These are phyloP conservation scores for Kuraishia cidri DNA, from an alignment of 805 yeast species.

Conservation along the genomic window DNA sequence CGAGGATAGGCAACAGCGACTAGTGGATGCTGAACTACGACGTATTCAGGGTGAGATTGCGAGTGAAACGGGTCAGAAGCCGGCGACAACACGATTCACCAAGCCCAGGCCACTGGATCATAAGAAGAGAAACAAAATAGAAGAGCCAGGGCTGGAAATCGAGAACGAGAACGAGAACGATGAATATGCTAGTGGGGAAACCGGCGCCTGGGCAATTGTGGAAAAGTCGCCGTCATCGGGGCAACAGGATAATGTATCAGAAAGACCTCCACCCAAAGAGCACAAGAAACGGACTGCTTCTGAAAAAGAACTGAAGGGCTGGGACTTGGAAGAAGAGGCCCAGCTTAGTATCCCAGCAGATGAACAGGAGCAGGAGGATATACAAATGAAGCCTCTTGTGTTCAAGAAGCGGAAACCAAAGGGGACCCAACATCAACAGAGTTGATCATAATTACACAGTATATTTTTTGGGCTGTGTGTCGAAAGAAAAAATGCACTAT, in stretches of 20 bases:
- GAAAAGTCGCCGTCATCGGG: no score
- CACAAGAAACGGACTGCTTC: not conserved
- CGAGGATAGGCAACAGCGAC: constrained; percentile 1
- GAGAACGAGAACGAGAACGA: no score
- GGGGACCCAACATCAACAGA: not conserved
- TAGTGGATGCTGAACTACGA: not conserved
- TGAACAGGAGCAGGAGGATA: constrained; percentile 5
- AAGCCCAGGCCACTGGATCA: not conserved
- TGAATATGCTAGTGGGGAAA: no score
- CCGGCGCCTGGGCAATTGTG: no score
- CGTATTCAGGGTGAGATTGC: not conserved
- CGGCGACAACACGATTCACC: not conserved
- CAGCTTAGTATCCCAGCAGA: constrained; percentile 1
- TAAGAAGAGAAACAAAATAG: not conserved
- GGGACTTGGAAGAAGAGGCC: constrained; percentile 15
- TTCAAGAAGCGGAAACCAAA: constrained; percentile 10
- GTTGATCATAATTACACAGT: not conserved
- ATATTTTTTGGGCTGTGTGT: not conserved
- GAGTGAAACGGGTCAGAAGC: not conserved
- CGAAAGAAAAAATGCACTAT: no score
- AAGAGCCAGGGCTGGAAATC: not conserved
- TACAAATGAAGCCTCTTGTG: constrained; percentile 1
- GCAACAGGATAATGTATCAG: not conserved
- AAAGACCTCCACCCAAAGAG: not conserved
- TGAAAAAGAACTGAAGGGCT: constrained; percentile 13